These are phyloP conservation scores for Taiozyma sp. DNA, from an alignment of 1,139 yeast species.

Conservation along the genomic window DNA sequence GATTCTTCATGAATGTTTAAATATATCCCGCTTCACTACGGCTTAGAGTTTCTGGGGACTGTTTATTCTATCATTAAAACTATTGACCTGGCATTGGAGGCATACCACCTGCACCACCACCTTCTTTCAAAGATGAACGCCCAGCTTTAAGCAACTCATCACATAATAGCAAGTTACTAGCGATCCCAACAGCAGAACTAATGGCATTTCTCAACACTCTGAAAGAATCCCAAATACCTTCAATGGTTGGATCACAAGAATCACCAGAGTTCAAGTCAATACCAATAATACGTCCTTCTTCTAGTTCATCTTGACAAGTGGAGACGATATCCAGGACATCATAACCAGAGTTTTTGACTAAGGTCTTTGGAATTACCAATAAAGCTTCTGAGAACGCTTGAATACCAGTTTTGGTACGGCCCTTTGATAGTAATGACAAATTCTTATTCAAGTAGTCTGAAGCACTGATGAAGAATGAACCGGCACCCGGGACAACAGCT, in stretches of 20 bases:
- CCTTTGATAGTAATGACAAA: constrained; percentile 59
- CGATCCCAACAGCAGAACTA: constrained; percentile 90
- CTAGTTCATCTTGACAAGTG: constrained; percentile 85
- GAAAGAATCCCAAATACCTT: constrained; percentile 96
- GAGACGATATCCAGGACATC: constrained; percentile 90
- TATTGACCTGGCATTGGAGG: constrained; percentile 20
- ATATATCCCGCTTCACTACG: neutral
- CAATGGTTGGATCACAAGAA: constrained; percentile 91
- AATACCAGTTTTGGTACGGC: constrained; percentile 85
- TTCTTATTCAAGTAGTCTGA: constrained; percentile 58
- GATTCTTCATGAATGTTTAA: too few relatives aligned
- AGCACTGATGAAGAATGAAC: constrained; percentile 88
- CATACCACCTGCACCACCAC: constrained; percentile 26
- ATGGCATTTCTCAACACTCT: constrained; percentile 91
- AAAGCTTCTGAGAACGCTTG: constrained; percentile 93
- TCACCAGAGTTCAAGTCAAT: constrained; percentile 89
- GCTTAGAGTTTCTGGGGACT: neutral
- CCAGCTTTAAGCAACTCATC: constrained; percentile 98
- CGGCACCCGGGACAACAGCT: constrained; percentile 92
- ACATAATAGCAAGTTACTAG: constrained; percentile 86
- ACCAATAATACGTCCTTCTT: constrained; percentile 82
- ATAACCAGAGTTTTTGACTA: constrained; percentile 88
- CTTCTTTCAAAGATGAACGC: constrained; percentile 78
- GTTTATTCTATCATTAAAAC: neutral
- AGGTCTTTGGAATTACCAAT: constrained; percentile 86